Base-by-base conservation (phyloP, 1,284 basidiomycete species). In the Ustilago trichophora region DNA sequence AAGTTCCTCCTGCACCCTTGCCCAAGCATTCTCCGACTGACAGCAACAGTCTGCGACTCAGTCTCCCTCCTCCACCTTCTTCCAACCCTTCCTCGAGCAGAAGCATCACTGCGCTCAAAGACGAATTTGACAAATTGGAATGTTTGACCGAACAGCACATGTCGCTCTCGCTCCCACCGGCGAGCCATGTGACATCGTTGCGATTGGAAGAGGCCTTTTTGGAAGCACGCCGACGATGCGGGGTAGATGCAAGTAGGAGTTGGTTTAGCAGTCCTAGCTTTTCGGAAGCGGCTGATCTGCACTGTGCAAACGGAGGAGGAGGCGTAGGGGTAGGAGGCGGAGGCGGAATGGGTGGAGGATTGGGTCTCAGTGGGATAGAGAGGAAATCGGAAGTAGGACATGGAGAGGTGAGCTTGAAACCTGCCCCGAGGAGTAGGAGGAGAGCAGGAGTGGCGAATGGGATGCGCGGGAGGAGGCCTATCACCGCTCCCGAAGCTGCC, bases 61-160 rank as follows among this genome's bases (percentile, higher is more conserved):
- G n/a, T n/a, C n/a, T n/a, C n/a, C n/a, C n/a, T n/a, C n/a, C n/a
- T n/a, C n/a, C n/a, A n/a, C n/a, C n/a, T n/a, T n/a, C n/a, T n/a
- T n/a, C n/a, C n/a, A n/a, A n/a, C n/a, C n/a, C n/a, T n/a, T n/a
- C n/a, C n/a, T n/a, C n/a, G n/a, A n/a, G n/a, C n/a, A n/a, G n/a
- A n/a, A n/a, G 37, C 10, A 24, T n/a, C 12, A 43, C 51, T 2
- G 38, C 47, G 26, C 37, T 60, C 19, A 40, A 41, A 24, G 64
- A 67, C 34, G 64, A 60, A 22, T 67, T 67, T 35, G 64, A 67
- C 44, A 67, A 67, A 38, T 26, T 67, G 12, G 64, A 67, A 19
- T 62, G 64, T 36, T 41, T 53, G 33, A 41, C 51, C 19, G 57
- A 67, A 33, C 34, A 31, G 6, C 46, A 58, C n/a, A n/a, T n/a